Conservation (phyloP, 1,139 yeast genomes). For the Candida tropicalis region DNA sequence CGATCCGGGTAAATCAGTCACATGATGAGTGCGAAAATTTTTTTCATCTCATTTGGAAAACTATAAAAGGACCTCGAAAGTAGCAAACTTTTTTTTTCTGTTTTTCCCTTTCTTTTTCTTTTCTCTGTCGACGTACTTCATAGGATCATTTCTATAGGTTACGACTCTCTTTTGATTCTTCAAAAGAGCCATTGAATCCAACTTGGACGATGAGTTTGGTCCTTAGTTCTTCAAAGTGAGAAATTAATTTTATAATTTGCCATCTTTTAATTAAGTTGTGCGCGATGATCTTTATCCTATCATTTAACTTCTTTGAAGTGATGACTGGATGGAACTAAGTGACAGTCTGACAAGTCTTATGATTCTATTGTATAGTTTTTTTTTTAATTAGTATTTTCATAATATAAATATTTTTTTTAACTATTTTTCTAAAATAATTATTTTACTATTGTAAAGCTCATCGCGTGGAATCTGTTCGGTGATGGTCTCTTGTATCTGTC, state of each 20-base stretch:
- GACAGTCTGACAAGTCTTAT: slow-evolving; percentile 97
- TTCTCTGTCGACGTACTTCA: slow-evolving; percentile 58
- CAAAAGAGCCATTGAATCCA: slow-evolving; percentile 99
- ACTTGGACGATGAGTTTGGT: slow-evolving; percentile 96
- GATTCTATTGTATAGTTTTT: slow-evolving; percentile 17
- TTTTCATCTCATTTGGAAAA: neutral
- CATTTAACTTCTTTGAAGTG: neutral
- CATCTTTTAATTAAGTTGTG: slow-evolving; percentile 50
- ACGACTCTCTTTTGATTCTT: slow-evolving; percentile 99
- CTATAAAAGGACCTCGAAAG: slow-evolving; percentile 8
- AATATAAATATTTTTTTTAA: slow-evolving; percentile 20
- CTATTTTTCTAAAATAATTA: too few species aligned
- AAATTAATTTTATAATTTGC: neutral
- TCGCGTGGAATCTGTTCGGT: too few species aligned
- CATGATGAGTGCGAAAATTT: neutral
- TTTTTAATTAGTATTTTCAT: slow-evolving; percentile 25
- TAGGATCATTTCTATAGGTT: slow-evolving; percentile 99
- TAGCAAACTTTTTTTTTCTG: slow-evolving; percentile 8
- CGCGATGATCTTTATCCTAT: slow-evolving; percentile 99
- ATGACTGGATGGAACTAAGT: slow-evolving; percentile 87
- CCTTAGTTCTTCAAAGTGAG: slow-evolving; percentile 5
- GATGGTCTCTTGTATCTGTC: too few species aligned
- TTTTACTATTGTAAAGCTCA: too few species aligned
- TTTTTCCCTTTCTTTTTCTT: slow-evolving; percentile 24
- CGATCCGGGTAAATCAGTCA: slow-evolving; percentile 1